These are phyloP conservation scores for Prunella vulgaris DNA, from an alignment of 257 asterid species.

Conservation along the genomic window DNA sequence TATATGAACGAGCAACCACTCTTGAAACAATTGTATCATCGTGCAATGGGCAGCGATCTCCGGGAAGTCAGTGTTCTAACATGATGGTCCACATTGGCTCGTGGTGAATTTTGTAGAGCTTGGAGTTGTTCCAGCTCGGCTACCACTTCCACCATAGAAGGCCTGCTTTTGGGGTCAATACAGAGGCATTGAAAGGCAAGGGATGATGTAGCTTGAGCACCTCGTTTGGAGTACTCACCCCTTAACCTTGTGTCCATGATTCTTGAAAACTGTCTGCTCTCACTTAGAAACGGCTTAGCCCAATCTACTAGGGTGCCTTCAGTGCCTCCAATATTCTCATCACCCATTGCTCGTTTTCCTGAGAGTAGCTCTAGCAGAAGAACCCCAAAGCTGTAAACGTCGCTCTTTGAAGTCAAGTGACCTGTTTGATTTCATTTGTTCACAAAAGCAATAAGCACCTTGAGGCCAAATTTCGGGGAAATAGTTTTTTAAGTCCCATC, in stretches of 20 bases:
- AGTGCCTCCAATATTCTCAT: slow-evolving; percentile 47
- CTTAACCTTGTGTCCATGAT: slow-evolving; percentile 72
- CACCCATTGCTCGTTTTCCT: slow-evolving; percentile 43
- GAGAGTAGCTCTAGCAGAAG: slow-evolving; percentile 35
- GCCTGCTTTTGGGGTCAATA: slow-evolving; percentile 44
- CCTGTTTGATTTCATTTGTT: slow-evolving; percentile 11
- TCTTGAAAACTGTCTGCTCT: slow-evolving; percentile 45
- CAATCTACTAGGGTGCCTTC: slow-evolving; percentile 60
- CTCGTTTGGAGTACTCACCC: slow-evolving; percentile 61
- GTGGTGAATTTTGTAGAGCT: slow-evolving; percentile 26
- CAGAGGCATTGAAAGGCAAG: slow-evolving; percentile 48
- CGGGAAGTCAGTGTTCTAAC: slow-evolving; percentile 15
- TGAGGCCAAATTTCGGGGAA: background rate
- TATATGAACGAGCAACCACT: background rate
- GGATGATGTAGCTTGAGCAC: slow-evolving; percentile 49
- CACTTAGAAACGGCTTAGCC: slow-evolving; percentile 58
- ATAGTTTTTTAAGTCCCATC: background rate
- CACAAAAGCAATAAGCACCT: background rate
- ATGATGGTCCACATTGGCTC: slow-evolving; percentile 21
- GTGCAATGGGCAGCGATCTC: background rate
- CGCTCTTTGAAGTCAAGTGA: slow-evolving; percentile 38
- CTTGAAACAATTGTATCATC: background rate
- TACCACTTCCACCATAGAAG: slow-evolving; percentile 52
- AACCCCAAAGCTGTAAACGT: slow-evolving; percentile 38
- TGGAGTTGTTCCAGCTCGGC: slow-evolving; percentile 37